phyloP scores from a whole-genome alignment of 2,329 filamentous ascomycete species.

The Coccinonectria pachysandricola region DNA sequence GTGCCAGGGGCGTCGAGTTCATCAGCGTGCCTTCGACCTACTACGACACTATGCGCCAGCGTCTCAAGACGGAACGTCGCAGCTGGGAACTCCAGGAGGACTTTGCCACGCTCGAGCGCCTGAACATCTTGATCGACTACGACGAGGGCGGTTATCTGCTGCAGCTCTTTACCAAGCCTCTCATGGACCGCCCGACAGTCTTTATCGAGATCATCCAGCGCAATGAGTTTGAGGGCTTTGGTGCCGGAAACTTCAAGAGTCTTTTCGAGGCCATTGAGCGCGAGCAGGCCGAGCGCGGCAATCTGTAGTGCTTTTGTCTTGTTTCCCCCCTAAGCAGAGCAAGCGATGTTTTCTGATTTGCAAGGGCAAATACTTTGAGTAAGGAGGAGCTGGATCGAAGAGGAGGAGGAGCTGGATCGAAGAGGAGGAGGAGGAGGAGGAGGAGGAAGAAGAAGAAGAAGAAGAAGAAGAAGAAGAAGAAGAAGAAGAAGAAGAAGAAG shows the following conservation, averaged over 20 bases:
- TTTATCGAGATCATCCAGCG: slow-evolving; percentile 96
- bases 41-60: slow-evolving; percentile 64
- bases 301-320: slow-evolving; percentile 43
- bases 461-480: slow-evolving; percentile 1
- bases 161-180: slow-evolving; percentile 70
- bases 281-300: slow-evolving; percentile 79
- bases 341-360: slow-evolving; percentile 1
- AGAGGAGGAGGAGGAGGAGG: too few species aligned
- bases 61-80: slow-evolving; percentile 55
- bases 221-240: slow-evolving; percentile 83
- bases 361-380: too few species aligned
- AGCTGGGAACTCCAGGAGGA: slow-evolving; percentile 64
- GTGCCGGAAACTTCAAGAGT: slow-evolving; percentile 91
- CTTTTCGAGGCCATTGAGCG: slow-evolving; percentile 92
- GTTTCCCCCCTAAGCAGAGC: slow-evolving; percentile 1
- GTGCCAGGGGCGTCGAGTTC: slow-evolving; percentile 84
- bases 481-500: slow-evolving; percentile 6
- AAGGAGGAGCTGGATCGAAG: too few species aligned
- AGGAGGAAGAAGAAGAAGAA: slow-evolving; percentile 1
- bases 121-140: slow-evolving; percentile 91
- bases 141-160: slow-evolving; percentile 82
- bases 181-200: slow-evolving; percentile 90
- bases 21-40: slow-evolving; percentile 83
- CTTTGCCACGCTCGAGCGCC: slow-evolving; percentile 60
- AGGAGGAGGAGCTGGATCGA: too few species aligned